These are phyloP conservation scores for Phytopythium chamaehyphon DNA, from an alignment of 352 stramenopile species.

Conservation along the genomic window DNA sequence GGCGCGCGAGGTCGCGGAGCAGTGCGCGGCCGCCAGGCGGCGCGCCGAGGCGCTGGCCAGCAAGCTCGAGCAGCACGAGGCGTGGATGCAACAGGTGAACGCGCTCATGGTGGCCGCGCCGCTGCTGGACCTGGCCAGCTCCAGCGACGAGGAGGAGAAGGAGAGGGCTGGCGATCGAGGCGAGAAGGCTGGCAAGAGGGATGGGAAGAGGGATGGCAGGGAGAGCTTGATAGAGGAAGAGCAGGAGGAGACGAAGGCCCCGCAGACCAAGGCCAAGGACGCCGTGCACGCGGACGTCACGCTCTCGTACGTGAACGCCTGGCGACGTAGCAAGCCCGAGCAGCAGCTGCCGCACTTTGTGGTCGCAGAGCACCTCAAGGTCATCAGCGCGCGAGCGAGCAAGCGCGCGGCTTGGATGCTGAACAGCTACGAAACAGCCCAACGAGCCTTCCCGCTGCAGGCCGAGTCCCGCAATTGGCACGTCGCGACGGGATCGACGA, in stretches of 20 bases:
- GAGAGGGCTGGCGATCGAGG: too few relatives aligned
- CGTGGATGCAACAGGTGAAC: constrained; percentile 43
- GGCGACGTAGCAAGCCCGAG: constrained; percentile 9
- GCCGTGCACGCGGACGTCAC: background rate
- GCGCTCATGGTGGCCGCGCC: constrained; percentile 49
- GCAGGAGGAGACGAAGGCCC: too few relatives aligned
- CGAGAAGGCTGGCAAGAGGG: too few relatives aligned
- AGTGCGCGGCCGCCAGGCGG: constrained; percentile 35
- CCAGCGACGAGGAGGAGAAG: too few relatives aligned
- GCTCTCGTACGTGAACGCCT: constrained; percentile 23
- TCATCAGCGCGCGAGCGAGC: constrained; percentile 16
- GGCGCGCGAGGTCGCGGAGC: background rate
- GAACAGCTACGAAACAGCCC: constrained; percentile 12
- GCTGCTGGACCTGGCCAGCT: constrained; percentile 29
- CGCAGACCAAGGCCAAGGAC: too few relatives aligned
- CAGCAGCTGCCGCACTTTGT: constrained; percentile 23
- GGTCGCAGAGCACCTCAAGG: constrained; percentile 28
- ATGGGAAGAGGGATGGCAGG: too few relatives aligned
- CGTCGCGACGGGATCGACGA: constrained; percentile 30
- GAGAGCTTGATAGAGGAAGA: too few relatives aligned
- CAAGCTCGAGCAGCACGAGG: constrained; percentile 44
- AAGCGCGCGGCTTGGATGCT: constrained; percentile 35
- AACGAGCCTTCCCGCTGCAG: constrained; percentile 27
- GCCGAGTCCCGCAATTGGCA: constrained; percentile 46
- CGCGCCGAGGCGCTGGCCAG: constrained; percentile 25